Evolutionary conservation across 2,329 filamentous ascomycete species (phyloP).

Genomic region (Phaeophleospora eucalypticola): DNA sequence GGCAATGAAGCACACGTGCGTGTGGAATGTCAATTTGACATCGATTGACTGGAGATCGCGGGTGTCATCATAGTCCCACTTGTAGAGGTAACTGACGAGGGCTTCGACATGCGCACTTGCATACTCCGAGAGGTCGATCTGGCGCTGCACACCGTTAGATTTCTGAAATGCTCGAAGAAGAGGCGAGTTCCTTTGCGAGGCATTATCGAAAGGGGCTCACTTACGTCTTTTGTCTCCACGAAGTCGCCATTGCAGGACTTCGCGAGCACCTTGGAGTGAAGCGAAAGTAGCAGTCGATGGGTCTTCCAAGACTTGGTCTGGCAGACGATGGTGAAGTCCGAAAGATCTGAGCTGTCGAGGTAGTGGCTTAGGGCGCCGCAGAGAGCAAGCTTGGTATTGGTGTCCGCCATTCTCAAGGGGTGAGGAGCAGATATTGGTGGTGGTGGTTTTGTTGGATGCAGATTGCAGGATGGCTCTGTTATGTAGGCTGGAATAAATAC

Average conservation of each 20-base stretch:
- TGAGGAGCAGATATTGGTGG: too few relatives aligned
- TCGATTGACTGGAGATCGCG: neutral
- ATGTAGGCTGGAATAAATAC: too few relatives aligned
- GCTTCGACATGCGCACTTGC: neutral
- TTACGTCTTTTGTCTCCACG: slow-evolving; percentile 4
- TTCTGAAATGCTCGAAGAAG: neutral
- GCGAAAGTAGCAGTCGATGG: slow-evolving; percentile 20
- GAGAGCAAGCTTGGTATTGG: neutral
- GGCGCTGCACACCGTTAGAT: neutral
- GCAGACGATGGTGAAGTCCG: slow-evolving; percentile 21
- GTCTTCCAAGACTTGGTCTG: slow-evolving; percentile 11
- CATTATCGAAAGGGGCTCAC: too few relatives aligned
- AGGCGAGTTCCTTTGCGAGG: neutral
- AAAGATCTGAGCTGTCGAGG: slow-evolving; percentile 1
- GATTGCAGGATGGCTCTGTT: too few relatives aligned
- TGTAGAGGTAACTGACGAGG: slow-evolving; percentile 1
- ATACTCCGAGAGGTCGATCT: neutral
- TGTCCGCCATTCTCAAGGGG: too few relatives aligned
- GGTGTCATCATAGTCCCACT: neutral
- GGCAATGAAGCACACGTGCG: neutral
- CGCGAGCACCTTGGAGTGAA: slow-evolving; percentile 22
- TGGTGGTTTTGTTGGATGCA: too few relatives aligned
- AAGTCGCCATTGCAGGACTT: slow-evolving; percentile 11
- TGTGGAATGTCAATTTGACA: neutral
- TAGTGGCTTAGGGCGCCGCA: neutral